Base-by-base conservation (phyloP, 1,139 yeast species). In the Candida sanyaensis region DNA sequence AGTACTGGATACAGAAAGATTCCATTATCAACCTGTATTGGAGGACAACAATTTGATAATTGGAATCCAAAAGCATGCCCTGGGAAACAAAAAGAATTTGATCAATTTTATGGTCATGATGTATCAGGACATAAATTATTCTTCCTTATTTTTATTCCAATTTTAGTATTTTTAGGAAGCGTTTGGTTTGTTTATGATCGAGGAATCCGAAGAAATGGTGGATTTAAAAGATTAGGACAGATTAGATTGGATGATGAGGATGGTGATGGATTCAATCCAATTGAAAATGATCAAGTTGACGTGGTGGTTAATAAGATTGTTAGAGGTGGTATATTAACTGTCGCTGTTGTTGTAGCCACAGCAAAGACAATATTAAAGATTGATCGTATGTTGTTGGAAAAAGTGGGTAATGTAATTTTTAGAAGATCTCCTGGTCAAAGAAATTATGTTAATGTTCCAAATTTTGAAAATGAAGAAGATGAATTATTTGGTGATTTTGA, bases 21-120 rank as follows among this genome's bases (percentile, higher is more conserved):
- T 37, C 78, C 79, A 5, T 57, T 74, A 27, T 71, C 78, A 1
- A 73, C 80, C 1, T 76, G 81, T 62, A 67, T 56, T 26, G 78
- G 75, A 4, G 81, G 81, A 11, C 63, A 66, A 47, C 55, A 63
- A 41, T 78, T 88, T 51, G 98, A 89, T 61, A 75, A 78, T 13
- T 78, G 83, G 69, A 72, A 72, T n/a, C 78, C 88, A 3, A 77
- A 78, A 49, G 78, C 93, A 27, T 93, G 99, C 66, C 98, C 99
- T 2, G 98, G 98, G 1, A 88, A 85, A 58, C 83, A 86, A 55
- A 65, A 70, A 13, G 86, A 89, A 57, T 91, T 82, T 62, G 72
- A 78, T 45, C 69, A 78, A 42, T 71, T 78, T 48, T 80, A 84
- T 53, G 83, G 88, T 26, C 73, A 77, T 37, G 83, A 85, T 6